Percentiles rank a stretch among this genome's conserved stretches.
Conservation (phyloP, 2,329 filamentous ascomycete genomes). For the Drechslerella dactyloides region DNA sequence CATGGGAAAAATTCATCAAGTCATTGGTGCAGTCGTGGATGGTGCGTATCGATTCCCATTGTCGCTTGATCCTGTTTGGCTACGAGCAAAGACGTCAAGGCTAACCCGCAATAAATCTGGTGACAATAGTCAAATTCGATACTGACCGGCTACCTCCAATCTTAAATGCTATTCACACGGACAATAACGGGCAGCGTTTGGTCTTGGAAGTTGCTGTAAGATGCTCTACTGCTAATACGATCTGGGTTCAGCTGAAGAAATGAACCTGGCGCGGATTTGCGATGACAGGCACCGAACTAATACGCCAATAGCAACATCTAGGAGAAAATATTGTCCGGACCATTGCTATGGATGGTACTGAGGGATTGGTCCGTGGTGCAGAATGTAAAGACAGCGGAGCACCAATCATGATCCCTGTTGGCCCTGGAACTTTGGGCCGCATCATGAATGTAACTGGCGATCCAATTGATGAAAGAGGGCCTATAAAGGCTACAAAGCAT, state of each 20-base stretch:
- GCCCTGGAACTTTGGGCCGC: conserved; percentile 89
- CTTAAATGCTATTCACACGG: conserved; percentile 92
- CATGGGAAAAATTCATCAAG: conserved; percentile 74
- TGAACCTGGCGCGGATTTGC: conserved; percentile 36
- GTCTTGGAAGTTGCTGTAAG: conserved; percentile 95
- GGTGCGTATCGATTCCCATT: conserved; percentile 68
- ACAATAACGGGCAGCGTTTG: conserved; percentile 92
- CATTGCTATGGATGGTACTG: conserved; percentile 99
- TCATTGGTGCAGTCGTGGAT: conserved; percentile 99
- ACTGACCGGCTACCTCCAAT: conserved; percentile 90
- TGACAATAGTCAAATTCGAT: conserved; percentile 76
- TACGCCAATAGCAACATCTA: conserved; percentile 82
- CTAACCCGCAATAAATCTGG: neutral
- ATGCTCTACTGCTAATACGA: conserved; percentile 48
- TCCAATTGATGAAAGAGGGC: conserved; percentile 98
- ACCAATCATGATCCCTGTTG: conserved; percentile 96
- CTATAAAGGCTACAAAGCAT: conserved; percentile 89
- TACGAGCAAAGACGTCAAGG: no score
- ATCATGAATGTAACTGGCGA: conserved; percentile 99
- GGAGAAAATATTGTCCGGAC: conserved; percentile 98
- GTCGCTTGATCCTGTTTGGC: neutral
- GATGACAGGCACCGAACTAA: conserved; percentile 24
- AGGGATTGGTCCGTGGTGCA: conserved; percentile 96
- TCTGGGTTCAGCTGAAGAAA: conserved; percentile 57
- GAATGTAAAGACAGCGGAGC: conserved; percentile 85